Conservation (phyloP, 495 filamentous ascomycete species). For the Annulohypoxylon stygium region DNA sequence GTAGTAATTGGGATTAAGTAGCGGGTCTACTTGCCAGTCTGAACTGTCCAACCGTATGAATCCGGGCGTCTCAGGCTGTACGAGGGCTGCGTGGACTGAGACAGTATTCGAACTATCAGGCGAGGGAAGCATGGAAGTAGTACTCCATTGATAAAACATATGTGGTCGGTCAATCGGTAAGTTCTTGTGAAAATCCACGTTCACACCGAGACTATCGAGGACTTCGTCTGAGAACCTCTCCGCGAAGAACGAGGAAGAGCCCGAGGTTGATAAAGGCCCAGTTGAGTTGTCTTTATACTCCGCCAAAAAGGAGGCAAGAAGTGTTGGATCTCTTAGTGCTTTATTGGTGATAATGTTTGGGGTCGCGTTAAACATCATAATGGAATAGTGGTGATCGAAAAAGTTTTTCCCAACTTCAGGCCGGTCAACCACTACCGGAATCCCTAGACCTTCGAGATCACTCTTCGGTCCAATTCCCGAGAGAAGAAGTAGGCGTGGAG, state of each 20-base stretch:
- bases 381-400: constrained; percentile 59
- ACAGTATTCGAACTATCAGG: constrained; percentile 15
- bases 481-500: constrained; percentile 67
- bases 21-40: constrained; percentile 32
- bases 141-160: constrained; percentile 24
- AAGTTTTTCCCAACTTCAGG: constrained; percentile 65
- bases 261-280: constrained; percentile 28
- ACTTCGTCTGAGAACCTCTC: constrained; percentile 33
- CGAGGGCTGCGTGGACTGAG: constrained; percentile 24
- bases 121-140: constrained; percentile 8
- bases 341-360: constrained; percentile 27
- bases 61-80: constrained; percentile 34
- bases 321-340: constrained; percentile 18
- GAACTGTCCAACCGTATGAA: constrained; percentile 17
- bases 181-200: constrained; percentile 27
- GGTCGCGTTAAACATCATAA: constrained; percentile 33
- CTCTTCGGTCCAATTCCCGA: constrained; percentile 66
- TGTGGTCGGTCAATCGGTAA: constrained; percentile 34
- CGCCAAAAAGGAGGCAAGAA: constrained; percentile 18
- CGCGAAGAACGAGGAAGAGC: constrained; percentile 26
- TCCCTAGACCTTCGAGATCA: constrained; percentile 60
- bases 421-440: constrained; percentile 59
- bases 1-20: constrained; percentile 35
- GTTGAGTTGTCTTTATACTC: constrained; percentile 30
- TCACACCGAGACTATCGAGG: constrained; percentile 26